Base-by-base conservation (phyloP, 2,329 filamentous ascomycete species). In the Elsinoe australis region DNA sequence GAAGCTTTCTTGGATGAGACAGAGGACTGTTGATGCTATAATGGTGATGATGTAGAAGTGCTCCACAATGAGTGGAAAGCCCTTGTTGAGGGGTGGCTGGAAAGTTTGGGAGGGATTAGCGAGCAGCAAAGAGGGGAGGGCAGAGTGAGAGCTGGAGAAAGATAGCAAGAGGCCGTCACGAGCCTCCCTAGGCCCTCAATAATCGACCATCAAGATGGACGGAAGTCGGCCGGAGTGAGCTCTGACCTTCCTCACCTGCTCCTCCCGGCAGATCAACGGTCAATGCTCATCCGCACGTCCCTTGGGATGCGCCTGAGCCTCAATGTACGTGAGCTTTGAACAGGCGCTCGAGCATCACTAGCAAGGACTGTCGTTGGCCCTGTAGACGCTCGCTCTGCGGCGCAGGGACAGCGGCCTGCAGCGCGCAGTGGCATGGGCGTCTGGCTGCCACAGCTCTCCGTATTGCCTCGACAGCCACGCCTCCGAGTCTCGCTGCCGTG, bases 261-360 rank as follows among this genome's bases (percentile, higher is more conserved):
- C 38, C 38, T 31, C 38, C 38, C 38, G 38, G 38, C 39, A 32
- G 39, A 44, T 44, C 39, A 44, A 32, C 39, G 39, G 39, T 32
- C 39, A 21, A 44, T 44, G 39, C 39, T 44, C 39, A 31, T 7
- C 14, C 22, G 39, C 35, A 39, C 35, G 39, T 32, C 24, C 39
- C 39, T 19, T 14, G 14, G 9, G 28, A 26, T 7, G 24, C 17
- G 26, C 26, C 21, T 39, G 39, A 44, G 39, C 21, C 36, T 41
- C 36, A n/a, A n/a, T n/a, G n/a, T n/a, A n/a, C n/a, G n/a, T n/a
- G n/a, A n/a, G n/a, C n/a, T n/a, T 19, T 14, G 39, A 19, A 26
- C 39, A 44, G 39, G 19, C 39, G 39, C 39, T 44, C 39, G n/a
- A 39, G 35, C 35, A 26, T 15, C 18, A 22, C 4, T n/a, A n/a